Evolutionary conservation across 148 eudicot species (phyloP).

Genomic region (Polygonum aviculare): DNA sequence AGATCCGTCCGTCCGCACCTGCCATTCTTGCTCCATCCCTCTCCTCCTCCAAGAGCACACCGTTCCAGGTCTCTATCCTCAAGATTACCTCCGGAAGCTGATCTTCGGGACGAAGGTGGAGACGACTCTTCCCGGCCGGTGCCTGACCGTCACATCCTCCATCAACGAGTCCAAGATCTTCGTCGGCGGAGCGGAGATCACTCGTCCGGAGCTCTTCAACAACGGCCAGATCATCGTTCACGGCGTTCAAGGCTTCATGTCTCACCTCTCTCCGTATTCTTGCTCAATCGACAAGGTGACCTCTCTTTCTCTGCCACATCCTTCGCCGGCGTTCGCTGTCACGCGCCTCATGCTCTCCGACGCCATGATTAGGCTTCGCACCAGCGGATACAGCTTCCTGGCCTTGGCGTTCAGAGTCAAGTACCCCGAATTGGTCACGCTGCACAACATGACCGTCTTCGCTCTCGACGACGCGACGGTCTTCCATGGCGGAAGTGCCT

Average conservation of each 20-base stretch:
- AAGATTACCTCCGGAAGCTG: slow-evolving; percentile 39
- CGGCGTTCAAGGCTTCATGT: slow-evolving; percentile 52
- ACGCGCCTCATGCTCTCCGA: slow-evolving; percentile 42
- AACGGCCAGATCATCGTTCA: slow-evolving; percentile 45
- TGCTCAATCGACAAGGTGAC: slow-evolving; percentile 49
- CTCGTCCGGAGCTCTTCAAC: slow-evolving; percentile 40
- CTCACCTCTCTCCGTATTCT: slow-evolving; percentile 64
- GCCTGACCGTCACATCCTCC: slow-evolving; percentile 28
- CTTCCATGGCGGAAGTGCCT: slow-evolving; percentile 43
- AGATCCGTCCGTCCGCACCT: slow-evolving; percentile 49
- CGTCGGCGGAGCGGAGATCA: slow-evolving; percentile 53
- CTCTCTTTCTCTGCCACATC: slow-evolving; percentile 36
- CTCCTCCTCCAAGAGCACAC: slow-evolving; percentile 69
- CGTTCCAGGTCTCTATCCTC: slow-evolving; percentile 54
- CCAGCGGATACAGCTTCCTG: slow-evolving; percentile 39
- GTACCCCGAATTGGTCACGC: slow-evolving; percentile 32
- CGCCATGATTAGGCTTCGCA: slow-evolving; percentile 42
- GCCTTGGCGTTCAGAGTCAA: slow-evolving; percentile 38
- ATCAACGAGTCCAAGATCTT: slow-evolving; percentile 26
- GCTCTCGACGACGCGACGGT: slow-evolving; percentile 37
- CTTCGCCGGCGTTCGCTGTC: slow-evolving; percentile 22
- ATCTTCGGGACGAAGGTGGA: slow-evolving; percentile 42
- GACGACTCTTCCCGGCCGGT: no score
- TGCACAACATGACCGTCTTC: slow-evolving; percentile 38
- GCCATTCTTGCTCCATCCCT: slow-evolving; percentile 56